A percentile compares a stretch with the other conserved stretches of the same genome.
phyloP scores from a whole-genome alignment of 1,284 basidiomycete genomes.

The Cutaneotrichosporon daszewskae region DNA sequence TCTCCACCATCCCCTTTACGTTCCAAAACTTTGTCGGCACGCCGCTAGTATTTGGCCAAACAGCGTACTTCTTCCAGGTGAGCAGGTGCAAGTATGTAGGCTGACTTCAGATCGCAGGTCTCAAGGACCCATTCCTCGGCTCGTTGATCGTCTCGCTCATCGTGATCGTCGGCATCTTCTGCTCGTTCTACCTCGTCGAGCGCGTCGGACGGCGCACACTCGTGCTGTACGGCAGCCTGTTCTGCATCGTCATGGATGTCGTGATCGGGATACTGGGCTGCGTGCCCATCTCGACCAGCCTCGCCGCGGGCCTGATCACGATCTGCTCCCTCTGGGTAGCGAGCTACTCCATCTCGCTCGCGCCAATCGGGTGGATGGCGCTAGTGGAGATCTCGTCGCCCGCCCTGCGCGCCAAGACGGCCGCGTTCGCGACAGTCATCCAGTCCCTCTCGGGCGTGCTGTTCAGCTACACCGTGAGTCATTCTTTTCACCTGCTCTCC shows the following conservation, averaged over 20 bases:
- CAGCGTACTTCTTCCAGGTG: conserved; percentile 19
- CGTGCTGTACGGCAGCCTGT: conserved; percentile 30
- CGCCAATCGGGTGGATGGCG: conserved; percentile 18
- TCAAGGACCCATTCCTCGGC: conserved; percentile 1
- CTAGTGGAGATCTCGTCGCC: conserved; percentile 16
- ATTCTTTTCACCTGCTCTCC: too few species aligned
- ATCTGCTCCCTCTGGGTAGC: conserved; percentile 20
- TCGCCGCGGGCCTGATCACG: conserved; percentile 10
- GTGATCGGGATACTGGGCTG: conserved; percentile 36
- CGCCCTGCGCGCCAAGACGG: conserved; percentile 18
- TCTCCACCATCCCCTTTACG: conserved; percentile 11
- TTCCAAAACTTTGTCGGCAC: conserved; percentile 16
- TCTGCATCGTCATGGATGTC: conserved; percentile 30
- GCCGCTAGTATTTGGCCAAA: conserved; percentile 18
- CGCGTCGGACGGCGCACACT: conserved; percentile 40
- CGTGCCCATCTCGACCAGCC: conserved; percentile 2
- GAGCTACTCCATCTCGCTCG: conserved; percentile 19
- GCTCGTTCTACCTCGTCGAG: conserved; percentile 37
- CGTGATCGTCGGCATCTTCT: conserved; percentile 35
- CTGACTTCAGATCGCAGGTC: conserved; percentile 11
- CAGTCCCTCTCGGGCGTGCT: conserved; percentile 10
- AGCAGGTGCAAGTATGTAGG: conserved; percentile 6
- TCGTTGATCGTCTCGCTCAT: conserved; percentile 19
- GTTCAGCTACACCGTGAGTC: conserved; percentile 3
- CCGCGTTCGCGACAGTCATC: conserved; percentile 9